phyloP scores from a whole-genome alignment of 352 stramenopile genomes.

The Chrysophaeum taylorii region DNA sequence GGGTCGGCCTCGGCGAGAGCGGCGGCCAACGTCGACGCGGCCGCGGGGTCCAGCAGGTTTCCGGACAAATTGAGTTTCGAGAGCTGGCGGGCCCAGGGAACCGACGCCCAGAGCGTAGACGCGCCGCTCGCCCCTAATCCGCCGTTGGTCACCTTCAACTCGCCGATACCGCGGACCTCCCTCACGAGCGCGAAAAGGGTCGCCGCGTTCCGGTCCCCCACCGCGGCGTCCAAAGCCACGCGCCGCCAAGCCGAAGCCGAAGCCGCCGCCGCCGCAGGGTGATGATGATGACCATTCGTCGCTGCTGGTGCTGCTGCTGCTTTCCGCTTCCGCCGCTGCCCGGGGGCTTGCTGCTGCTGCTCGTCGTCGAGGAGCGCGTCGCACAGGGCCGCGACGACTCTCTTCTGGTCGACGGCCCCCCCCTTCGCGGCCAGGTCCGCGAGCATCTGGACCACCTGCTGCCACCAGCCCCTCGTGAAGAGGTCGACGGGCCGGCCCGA shows the following conservation, averaged over 20 bases:
- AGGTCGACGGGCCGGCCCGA: neutral
- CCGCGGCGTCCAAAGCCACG: neutral
- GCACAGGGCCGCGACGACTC: neutral
- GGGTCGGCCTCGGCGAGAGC: neutral
- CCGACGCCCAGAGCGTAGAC: neutral
- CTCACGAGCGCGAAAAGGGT: neutral
- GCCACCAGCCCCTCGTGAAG: conserved; percentile 4
- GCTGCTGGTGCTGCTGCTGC: no score
- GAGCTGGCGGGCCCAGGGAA: no score
- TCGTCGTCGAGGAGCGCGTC: neutral
- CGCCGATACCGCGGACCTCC: neutral
- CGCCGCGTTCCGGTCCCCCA: neutral
- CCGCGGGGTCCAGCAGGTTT: neutral
- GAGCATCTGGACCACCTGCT: conserved; percentile 15
- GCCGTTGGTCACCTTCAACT: neutral
- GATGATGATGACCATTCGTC: no score
- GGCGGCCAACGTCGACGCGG: neutral
- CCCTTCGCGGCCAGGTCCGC: neutral
- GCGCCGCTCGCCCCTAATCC: neutral
- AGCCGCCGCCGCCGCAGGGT: no score
- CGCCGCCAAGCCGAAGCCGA: no score
- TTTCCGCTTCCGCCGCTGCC: no score
- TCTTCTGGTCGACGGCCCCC: neutral
- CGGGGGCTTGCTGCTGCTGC: neutral
- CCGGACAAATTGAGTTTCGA: neutral